Conservation (phyloP, 257 asterid genomes). For the Leptodermis oblonga region DNA sequence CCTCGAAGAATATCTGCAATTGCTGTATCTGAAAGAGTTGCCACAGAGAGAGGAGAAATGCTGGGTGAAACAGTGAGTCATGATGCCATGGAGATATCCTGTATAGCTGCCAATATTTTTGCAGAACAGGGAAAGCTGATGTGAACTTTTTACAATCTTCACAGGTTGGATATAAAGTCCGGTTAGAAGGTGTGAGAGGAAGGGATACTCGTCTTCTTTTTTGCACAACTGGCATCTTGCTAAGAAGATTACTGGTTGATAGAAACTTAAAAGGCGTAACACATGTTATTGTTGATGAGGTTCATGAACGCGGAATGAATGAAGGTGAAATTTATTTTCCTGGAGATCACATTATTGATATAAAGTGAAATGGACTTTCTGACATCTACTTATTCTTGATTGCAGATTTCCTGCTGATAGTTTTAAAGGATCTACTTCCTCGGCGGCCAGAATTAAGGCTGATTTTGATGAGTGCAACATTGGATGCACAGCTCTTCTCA, state of each 20-base stretch:
- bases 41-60: conserved; percentile 88
- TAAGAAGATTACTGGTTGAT: conserved; percentile 79
- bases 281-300: conserved; percentile 90
- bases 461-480: conserved; percentile 96
- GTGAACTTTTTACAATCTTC: conserved; percentile 20
- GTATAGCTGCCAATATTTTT: neutral
- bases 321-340: conserved; percentile 56
- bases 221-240: conserved; percentile 95
- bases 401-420: conserved; percentile 88
- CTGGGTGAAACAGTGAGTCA: conserved; percentile 89
- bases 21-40: conserved; percentile 92
- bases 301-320: conserved; percentile 97
- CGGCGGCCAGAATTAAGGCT: conserved; percentile 86
- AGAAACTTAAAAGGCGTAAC: conserved; percentile 82
- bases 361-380: conserved; percentile 18
- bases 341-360: neutral
- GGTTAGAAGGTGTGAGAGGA: conserved; percentile 93
- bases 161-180: conserved; percentile 93
- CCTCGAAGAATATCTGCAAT: conserved; percentile 94
- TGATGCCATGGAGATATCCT: neutral
- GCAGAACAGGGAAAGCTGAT: neutral
- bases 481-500: conserved; percentile 88
- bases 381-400: conserved; percentile 29
- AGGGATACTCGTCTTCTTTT: conserved; percentile 93
- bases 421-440: conserved; percentile 85